Conservation (phyloP, 805 yeast species). For the Saccharomyces kudriavzevii region DNA sequence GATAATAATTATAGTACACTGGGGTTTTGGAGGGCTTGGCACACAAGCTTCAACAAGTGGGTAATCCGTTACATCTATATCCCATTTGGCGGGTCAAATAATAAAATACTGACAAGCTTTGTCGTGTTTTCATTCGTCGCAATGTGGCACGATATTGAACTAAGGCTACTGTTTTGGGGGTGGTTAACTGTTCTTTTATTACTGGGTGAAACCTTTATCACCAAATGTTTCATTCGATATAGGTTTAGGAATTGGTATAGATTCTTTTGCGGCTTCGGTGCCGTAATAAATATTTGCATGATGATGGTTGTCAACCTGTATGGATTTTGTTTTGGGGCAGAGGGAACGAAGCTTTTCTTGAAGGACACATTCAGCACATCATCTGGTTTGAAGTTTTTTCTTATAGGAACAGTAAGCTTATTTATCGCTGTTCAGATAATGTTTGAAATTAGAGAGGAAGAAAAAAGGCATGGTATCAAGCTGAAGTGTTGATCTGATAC, state of each 20-base stretch:
- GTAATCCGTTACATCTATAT: slow-evolving; percentile 75
- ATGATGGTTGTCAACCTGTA: slow-evolving; percentile 94
- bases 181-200: slow-evolving; percentile 82
- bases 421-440: slow-evolving; percentile 82
- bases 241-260: slow-evolving; percentile 57
- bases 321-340: slow-evolving; percentile 86
- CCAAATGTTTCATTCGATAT: slow-evolving; percentile 34
- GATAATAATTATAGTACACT: slow-evolving; percentile 82
- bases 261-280: slow-evolving; percentile 74
- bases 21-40: slow-evolving; percentile 97
- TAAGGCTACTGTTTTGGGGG: slow-evolving; percentile 82
- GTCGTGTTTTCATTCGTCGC: slow-evolving; percentile 90
- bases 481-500: slow-evolving; percentile 46
- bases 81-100: slow-evolving; percentile 74
- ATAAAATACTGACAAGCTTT: slow-evolving; percentile 63
- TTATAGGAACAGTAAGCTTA: slow-evolving; percentile 50
- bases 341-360: slow-evolving; percentile 62
- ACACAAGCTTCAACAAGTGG: slow-evolving; percentile 83
- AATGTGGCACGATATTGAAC: slow-evolving; percentile 90
- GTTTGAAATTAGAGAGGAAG: slow-evolving; percentile 83
- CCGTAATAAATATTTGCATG: slow-evolving; percentile 83
- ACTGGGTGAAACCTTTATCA: slow-evolving; percentile 69
- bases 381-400: slow-evolving; percentile 53
- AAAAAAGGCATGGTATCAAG: slow-evolving; percentile 70
- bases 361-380: slow-evolving; percentile 60